These are phyloP conservation scores for Diaporthe sp. DNA, from an alignment of 2,329 filamentous ascomycete genomes.

Conservation along the genomic window DNA sequence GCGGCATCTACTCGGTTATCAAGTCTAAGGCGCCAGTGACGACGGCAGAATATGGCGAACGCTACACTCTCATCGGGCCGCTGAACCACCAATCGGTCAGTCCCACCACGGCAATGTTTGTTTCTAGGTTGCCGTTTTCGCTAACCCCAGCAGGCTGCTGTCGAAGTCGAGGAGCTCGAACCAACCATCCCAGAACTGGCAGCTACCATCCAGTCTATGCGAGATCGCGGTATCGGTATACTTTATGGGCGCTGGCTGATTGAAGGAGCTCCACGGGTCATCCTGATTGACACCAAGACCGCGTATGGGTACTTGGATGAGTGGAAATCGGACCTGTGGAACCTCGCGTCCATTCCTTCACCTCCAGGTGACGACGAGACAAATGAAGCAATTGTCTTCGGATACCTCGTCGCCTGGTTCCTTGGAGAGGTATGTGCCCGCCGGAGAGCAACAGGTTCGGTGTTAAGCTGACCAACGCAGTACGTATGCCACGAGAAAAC, in stretches of 20 bases:
- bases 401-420: constrained; percentile 98
- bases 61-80: constrained; percentile 94
- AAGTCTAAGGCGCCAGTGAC: constrained; percentile 99
- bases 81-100: constrained; percentile 90
- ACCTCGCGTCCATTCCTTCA: constrained; percentile 90
- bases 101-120: constrained; percentile 29
- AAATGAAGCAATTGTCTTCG: constrained; percentile 97
- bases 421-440: constrained; percentile 82
- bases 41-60: constrained; percentile 97
- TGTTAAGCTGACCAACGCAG: constrained; percentile 56
- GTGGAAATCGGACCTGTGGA: constrained; percentile 98
- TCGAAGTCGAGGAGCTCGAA: constrained; percentile 94
- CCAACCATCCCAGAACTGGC: constrained; percentile 83
- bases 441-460: constrained; percentile 20
- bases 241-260: constrained; percentile 98
- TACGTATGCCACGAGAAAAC: constrained; percentile 94
- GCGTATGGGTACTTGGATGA: constrained; percentile 92
- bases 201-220: constrained; percentile 91
- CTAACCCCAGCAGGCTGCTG: constrained; percentile 75
- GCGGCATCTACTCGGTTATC: constrained; percentile 98
- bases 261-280: constrained; percentile 91
- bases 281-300: constrained; percentile 94
- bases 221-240: constrained; percentile 87
- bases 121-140: not conserved
- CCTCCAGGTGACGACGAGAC: constrained; percentile 93